Base-by-base conservation (phyloP, 768 basidiomycete species). In the Boletus rubropictus region DNA sequence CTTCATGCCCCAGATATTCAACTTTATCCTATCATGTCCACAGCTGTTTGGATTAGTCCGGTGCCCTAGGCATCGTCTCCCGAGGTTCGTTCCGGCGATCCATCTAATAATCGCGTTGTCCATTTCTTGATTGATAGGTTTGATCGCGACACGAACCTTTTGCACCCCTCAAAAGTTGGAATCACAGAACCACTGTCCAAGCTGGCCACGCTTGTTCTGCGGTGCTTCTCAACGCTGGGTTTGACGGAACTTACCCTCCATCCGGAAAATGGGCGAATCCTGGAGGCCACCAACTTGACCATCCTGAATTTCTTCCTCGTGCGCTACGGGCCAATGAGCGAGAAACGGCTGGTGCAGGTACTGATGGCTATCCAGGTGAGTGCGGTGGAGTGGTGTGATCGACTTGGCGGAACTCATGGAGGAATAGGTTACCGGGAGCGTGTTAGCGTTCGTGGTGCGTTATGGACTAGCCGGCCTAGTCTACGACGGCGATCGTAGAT, bases 1-100 rank as follows among this genome's bases (percentile, higher is more conserved):
- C 75, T 98, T 98, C 72, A 77, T 99, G 39, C 96, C 96, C 4
- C 96, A 99, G 64, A 86, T 96, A 52, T 93, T 97, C 80, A 99
- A 99, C 66, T 99, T 99, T 62, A 45, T 98, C 41, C 73, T 97
- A 32, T 95, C 92, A 11, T 89, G 86, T 56, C 96, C 96, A 10
- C 96, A 99, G 62, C 70, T 99, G 3, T 97, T 98, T 60, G 89
- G 90, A 1, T 68, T 99, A 15, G 89, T 99, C 12, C 85, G 88
- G 0, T 97, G 94, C 63, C 96, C 96, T 5, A 74, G 96, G 40
- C 96, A 99, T 69, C 81, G 96, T 42, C 77, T 99, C 17, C 96
- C 96, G 44, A 80, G 80, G 89, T 93, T 60, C 55, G 80, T 61
- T 61, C 34, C 17, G 8, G 5, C 21, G 22, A 20, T 5, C 8